phyloP scores from a whole-genome alignment of 2,329 filamentous ascomycete species.

The Venturia effusa region DNA sequence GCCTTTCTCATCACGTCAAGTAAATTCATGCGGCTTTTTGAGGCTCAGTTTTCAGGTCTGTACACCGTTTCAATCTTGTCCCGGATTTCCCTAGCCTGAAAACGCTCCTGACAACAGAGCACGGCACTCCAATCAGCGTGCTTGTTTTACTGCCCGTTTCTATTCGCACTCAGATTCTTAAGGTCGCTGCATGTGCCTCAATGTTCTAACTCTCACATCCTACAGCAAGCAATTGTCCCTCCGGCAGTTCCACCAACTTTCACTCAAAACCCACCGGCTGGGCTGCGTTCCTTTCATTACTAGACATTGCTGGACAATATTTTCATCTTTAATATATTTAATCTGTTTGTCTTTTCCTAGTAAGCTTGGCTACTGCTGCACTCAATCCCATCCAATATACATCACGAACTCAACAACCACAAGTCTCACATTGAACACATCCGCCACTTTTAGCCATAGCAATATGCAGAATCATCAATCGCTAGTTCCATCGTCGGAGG shows the following conservation, averaged over 20 bases:
- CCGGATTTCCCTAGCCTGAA: conserved; percentile 23
- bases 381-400: neutral
- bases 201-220: neutral
- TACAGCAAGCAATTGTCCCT: conserved; percentile 19
- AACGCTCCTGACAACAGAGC: conserved; percentile 29
- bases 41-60: conserved; percentile 8
- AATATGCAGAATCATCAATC: conserved; percentile 6
- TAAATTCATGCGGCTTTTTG: conserved; percentile 12
- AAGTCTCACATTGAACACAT: conserved; percentile 6
- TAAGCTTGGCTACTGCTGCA: neutral
- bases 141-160: conserved; percentile 20
- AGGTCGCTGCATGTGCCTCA: conserved; percentile 1
- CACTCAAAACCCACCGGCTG: conserved; percentile 44
- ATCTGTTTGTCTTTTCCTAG: neutral
- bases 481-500: conserved; percentile 21
- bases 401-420: neutral
- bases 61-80: conserved; percentile 8
- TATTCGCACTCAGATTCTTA: neutral
- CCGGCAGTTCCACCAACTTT: conserved; percentile 30
- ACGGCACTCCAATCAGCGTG: conserved; percentile 30
- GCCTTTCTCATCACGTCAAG: conserved; percentile 5
- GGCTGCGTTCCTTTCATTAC: conserved; percentile 43
- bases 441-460: neutral
- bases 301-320: conserved; percentile 30
- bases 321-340: conserved; percentile 9